These are phyloP conservation scores for Asterionellopsis glacialis DNA, from an alignment of 108 stramenopile species.

Conservation along the genomic window DNA sequence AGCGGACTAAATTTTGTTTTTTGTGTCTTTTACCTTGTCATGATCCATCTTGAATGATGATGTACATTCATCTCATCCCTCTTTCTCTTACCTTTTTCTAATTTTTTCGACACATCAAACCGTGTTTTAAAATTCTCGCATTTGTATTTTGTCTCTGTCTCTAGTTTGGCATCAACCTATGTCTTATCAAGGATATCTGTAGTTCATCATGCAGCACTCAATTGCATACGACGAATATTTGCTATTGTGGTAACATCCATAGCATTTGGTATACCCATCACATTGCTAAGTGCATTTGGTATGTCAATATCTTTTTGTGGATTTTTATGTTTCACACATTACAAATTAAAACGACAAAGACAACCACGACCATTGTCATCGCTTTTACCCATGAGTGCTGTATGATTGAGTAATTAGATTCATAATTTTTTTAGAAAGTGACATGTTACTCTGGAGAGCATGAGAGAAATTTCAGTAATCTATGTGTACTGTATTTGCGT, in stretches of 20 bases:
- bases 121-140: not conserved
- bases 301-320: conserved; percentile 44
- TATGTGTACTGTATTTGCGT: too few species aligned
- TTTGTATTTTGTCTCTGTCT: not conserved
- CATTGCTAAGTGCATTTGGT: conserved; percentile 38
- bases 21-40: too few species aligned
- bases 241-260: conserved; percentile 72
- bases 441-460: too few species aligned
- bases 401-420: too few species aligned
- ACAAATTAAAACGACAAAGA: conserved; percentile 19
- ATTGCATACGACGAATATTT: conserved; percentile 78
- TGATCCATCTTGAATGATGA: too few species aligned
- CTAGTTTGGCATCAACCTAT: conserved; percentile 50
- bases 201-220: conserved; percentile 79
- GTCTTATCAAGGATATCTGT: conserved; percentile 71
- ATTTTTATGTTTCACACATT: conserved; percentile 57
- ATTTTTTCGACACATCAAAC: too few species aligned
- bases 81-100: too few species aligned
- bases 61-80: too few species aligned
- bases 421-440: too few species aligned
- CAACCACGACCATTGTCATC: conserved; percentile 16
- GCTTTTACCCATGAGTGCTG: conserved; percentile 14
- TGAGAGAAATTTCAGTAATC: too few species aligned
- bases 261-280: conserved; percentile 55
- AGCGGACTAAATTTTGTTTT: too few species aligned